A percentile compares a stretch with the other conserved stretches of the same genome.
Evolutionary conservation across 2,329 filamentous ascomycete genomes (phyloP).

Genomic region (Xylaria sp.): DNA sequence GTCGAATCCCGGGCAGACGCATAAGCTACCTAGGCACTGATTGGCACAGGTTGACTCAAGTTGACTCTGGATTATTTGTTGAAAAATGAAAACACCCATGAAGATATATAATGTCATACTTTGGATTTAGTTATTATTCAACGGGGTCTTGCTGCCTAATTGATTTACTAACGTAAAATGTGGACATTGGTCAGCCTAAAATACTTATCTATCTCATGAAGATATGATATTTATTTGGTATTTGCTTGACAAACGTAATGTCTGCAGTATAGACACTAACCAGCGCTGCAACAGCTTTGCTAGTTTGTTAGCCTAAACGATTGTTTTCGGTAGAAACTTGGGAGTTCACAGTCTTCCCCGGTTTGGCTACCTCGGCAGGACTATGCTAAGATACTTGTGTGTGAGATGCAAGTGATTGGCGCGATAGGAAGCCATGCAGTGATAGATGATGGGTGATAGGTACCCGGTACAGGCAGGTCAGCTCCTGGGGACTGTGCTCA

Average conservation of each 20-base stretch:
- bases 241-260: too few relatives aligned
- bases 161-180: background rate
- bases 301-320: background rate
- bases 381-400: background rate
- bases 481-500: constrained; percentile 13
- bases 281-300: background rate
- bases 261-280: too few relatives aligned
- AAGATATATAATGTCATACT: background rate
- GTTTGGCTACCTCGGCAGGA: background rate
- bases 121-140: background rate
- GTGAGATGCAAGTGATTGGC: background rate
- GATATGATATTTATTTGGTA: background rate
- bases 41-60: background rate
- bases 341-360: background rate
- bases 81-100: background rate
- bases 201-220: background rate
- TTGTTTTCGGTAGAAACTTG: background rate
- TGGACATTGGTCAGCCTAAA: background rate
- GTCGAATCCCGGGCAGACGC: too few relatives aligned
- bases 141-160: background rate
- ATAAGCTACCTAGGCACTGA: background rate
- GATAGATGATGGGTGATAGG: constrained; percentile 3
- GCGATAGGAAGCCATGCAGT: background rate
- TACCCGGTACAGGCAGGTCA: constrained; percentile 22
- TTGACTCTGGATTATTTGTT: background rate